Conservation (phyloP, 192 early-diverging fungal species). For the Mortierella hygrophila region DNA sequence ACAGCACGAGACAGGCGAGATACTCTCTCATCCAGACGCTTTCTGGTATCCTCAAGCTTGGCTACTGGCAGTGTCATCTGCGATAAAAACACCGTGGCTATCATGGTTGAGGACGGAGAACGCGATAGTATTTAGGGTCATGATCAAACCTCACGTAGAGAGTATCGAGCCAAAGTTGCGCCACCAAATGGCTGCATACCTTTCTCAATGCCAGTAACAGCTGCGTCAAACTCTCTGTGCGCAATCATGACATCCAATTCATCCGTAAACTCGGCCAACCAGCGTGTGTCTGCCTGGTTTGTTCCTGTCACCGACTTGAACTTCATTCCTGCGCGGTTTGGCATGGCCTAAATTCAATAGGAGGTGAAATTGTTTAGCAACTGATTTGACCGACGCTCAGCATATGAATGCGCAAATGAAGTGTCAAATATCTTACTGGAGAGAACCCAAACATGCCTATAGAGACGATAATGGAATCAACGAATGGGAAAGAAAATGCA, state of each 20-base stretch:
- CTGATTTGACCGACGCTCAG: not conserved
- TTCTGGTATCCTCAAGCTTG: conserved; percentile 56
- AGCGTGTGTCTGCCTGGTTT: conserved; percentile 58
- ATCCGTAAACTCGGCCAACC: conserved; percentile 85
- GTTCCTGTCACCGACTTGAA: conserved; percentile 34
- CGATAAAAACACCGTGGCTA: conserved; percentile 50
- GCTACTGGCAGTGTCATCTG: conserved; percentile 42
- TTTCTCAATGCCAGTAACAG: conserved; percentile 78
- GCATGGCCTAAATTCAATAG: conserved; percentile 32
- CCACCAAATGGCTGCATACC: conserved; percentile 45
- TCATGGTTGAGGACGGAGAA: not conserved
- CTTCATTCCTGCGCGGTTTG: conserved; percentile 44
- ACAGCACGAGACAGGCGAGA: conserved; percentile 57
- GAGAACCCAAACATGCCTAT: conserved; percentile 42
- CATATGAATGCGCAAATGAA: not conserved
- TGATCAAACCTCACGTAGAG: not conserved
- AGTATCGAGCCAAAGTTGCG: not conserved
- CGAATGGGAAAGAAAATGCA: not conserved
- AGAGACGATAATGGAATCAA: not conserved
- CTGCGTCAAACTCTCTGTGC: conserved; percentile 88
- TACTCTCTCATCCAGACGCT: conserved; percentile 60
- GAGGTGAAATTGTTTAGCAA: not conserved
- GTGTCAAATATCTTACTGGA: conserved; percentile 15
- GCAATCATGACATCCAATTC: conserved; percentile 95
- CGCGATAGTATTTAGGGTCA: not conserved